phyloP scores from a whole-genome alignment of 1,284 basidiomycete species.

The Trichosporon coremiiforme region DNA sequence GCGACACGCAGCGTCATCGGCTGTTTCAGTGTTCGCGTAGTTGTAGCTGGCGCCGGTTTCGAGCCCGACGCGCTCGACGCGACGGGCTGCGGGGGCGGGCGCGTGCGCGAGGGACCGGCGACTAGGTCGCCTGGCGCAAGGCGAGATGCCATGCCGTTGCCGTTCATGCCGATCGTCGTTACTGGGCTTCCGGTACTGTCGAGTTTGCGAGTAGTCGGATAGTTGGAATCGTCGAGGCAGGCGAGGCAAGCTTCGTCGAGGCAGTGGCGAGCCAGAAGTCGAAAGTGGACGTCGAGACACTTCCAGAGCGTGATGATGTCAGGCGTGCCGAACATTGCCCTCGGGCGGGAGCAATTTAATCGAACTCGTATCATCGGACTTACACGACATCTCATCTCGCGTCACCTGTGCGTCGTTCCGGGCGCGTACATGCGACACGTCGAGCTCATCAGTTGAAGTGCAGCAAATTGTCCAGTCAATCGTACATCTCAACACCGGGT shows the following conservation, averaged over 20 bases:
- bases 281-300: background rate
- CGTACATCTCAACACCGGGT: background rate
- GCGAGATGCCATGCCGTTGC: too few relatives aligned
- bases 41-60: background rate
- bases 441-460: background rate
- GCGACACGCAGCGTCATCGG: slow-evolving; percentile 27
- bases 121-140: background rate
- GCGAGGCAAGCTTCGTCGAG: too few relatives aligned
- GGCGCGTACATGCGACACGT: background rate
- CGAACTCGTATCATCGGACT: background rate
- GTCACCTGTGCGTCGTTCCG: background rate
- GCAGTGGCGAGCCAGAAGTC: background rate
- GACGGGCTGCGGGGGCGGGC: background rate
- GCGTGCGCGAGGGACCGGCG: background rate
- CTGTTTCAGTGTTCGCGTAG: slow-evolving; percentile 24
- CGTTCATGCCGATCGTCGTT: background rate
- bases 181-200: background rate
- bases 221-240: too few relatives aligned
- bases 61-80: too few relatives aligned
- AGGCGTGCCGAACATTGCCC: background rate
- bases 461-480: background rate
- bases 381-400: background rate
- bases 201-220: too few relatives aligned
- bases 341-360: background rate
- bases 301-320: slow-evolving; percentile 1